Base-by-base conservation (phyloP, 371 early-diverging fungal genomes). In the Capillidium heterosporum region DNA sequence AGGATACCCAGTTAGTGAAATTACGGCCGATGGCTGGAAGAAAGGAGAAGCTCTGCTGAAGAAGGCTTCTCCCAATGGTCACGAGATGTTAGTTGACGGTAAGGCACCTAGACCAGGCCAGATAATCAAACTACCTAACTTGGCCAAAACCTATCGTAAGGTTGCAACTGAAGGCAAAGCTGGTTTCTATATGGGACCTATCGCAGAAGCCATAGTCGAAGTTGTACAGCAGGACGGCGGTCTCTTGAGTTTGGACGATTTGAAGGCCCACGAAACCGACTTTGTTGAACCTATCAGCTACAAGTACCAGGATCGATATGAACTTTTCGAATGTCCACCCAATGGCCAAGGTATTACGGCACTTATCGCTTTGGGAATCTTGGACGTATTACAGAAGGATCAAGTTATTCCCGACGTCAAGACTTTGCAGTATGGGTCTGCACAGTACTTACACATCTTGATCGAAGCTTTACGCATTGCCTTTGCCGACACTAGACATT, bases 291-390 rank as follows among this genome's bases (percentile, higher is more conserved):
- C 88, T 1, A 74, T 86, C 26, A 74, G 74, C 0, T 68, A 79
- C 44, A 76, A 76, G 31, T 91, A 83, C 64, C 67, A 74, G 48
- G 78, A 70, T 17, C 4, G 17, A 31, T 62, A 75, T 58, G 75
- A 72, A 1, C 65, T 89, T 1, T 74, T 77, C 69, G 87, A 87
- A 66, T 80, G 80, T 48, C 81, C 87, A 29, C 88, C 87, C 2
- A 87, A 87, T 60, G 84, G 85, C 13, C 80, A 80, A 62, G 88
- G 90, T 19, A 70, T 84, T 31, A 76, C 76, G 1, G 80, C 85
- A 0, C 62, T 87, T 21, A 71, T 85, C 21, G 83, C 87, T 0
- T 64, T 89, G 5, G 84, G 85, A 11, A 78, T 86, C 28, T 61
- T 86, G 5, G 76, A 82, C 26, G 68, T 64, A 4, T 63, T 85